A percentile compares a stretch with the other conserved stretches of the same genome.
Conservation (phyloP, 2,329 filamentous ascomycete species). For the Metarhizium humberi region DNA sequence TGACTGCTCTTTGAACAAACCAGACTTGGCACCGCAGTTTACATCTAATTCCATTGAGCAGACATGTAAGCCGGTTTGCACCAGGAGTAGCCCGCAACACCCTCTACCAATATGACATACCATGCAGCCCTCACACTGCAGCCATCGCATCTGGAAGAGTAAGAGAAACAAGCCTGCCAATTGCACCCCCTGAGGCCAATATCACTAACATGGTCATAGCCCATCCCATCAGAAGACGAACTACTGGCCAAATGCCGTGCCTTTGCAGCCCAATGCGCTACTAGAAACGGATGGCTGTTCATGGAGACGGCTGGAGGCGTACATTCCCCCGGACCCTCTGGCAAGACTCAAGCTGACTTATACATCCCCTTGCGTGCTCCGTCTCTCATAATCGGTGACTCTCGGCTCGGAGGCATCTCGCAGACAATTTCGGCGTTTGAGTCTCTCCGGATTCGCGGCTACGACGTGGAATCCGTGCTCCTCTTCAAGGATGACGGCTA, state of each 20-base stretch:
- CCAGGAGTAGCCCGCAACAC: slow-evolving; percentile 39
- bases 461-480: slow-evolving; percentile 62
- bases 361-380: slow-evolving; percentile 68
- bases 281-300: slow-evolving; percentile 48
- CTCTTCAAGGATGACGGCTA: slow-evolving; percentile 60
- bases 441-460: slow-evolving; percentile 67
- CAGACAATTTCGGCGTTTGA: slow-evolving; percentile 74
- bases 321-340: slow-evolving; percentile 68
- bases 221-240: slow-evolving; percentile 38
- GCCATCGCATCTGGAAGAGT: slow-evolving; percentile 40
- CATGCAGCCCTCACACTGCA: slow-evolving; percentile 71
- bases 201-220: slow-evolving; percentile 20
- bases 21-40: background rate
- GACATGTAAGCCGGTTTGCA: slow-evolving; percentile 54
- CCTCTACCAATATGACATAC: slow-evolving; percentile 62
- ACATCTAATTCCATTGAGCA: slow-evolving; percentile 17
- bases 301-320: slow-evolving; percentile 79
- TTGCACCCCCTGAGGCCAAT: background rate
- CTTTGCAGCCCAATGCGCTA: slow-evolving; percentile 33
- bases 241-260: slow-evolving; percentile 32
- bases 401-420: slow-evolving; percentile 69
- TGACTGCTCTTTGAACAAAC: background rate
- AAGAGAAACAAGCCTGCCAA: background rate
- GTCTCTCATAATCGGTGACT: slow-evolving; percentile 65
- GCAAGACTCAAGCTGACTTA: slow-evolving; percentile 67